Base-by-base conservation (phyloP, 768 basidiomycete species). In the Pilatotrama ljubarskyi region DNA sequence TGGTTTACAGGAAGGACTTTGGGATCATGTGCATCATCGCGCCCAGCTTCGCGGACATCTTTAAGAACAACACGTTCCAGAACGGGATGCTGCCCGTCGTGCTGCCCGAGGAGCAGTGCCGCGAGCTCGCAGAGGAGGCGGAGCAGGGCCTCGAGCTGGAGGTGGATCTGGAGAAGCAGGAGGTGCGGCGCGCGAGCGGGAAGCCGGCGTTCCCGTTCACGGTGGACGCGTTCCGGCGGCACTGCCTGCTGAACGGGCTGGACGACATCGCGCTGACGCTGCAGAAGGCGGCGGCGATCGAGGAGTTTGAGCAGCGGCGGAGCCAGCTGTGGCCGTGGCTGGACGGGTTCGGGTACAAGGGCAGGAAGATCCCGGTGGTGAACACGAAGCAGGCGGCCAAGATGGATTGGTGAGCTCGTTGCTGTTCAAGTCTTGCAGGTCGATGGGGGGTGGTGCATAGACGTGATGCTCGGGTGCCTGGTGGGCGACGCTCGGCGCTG, bases 211-310 rank as follows among this genome's bases (percentile, higher is more conserved):
- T 97, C 63, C 57, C 80, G 41, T 99, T 99, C 77, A 79, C 80
- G 38, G 85, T 88, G 49, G 97, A 99, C 74, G 76, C 88, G 0
- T 99, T 98, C 89, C 82, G 95, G 63, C 80, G 93, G 55, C 92
- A 96, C 71, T 95, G 97, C 73, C 77, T 99, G 73, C 73, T 99
- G 75, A 95, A 99, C 69, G 97, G 97, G 32, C 77, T 98, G 64
- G 97, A 99, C 73, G 97, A 98, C 69, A 96, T 99, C 63, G 95
- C 90, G 42, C 78, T 99, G 74, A 99, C 97, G 43, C 78, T 99
- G 79, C 87, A 92, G 73, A 87, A 86, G 71, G 85, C 80, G 32
- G 76, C 76, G 10, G 72, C 80, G n/a, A 97, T 99, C 64, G 78
- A 81, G 60, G 66, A 73, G 42, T 99, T 98, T 68, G 97, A 99